Evolutionary conservation across 2,329 filamentous ascomycete species (phyloP).

Genomic region (Claviceps africana): DNA sequence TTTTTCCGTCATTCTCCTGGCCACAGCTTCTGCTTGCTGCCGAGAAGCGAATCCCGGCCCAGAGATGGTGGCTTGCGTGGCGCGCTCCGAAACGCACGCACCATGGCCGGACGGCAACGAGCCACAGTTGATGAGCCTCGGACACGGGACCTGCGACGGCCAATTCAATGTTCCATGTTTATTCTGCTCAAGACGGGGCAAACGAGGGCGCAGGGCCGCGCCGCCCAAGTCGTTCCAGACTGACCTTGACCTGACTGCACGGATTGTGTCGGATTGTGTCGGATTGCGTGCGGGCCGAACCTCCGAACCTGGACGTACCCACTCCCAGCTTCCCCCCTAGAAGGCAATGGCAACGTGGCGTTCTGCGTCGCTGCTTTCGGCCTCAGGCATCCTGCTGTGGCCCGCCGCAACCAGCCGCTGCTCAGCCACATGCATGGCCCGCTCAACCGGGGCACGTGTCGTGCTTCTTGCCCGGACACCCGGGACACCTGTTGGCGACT

Average conservation of each 20-base stretch:
- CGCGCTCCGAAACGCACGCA: neutral
- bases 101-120: neutral
- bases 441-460: neutral
- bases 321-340: neutral
- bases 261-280: too few species aligned
- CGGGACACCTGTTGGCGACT: neutral
- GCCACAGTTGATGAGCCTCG: neutral
- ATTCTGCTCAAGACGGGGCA: too few species aligned
- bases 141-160: neutral
- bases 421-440: neutral
- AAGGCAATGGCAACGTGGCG: neutral
- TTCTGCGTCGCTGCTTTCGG: neutral
- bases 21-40: neutral
- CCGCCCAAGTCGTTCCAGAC: too few species aligned
- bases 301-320: neutral
- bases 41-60: neutral
- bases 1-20: neutral
- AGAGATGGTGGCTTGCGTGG: neutral
- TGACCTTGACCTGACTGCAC: too few species aligned
- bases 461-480: neutral
- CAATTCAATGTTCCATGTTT: too few species aligned
- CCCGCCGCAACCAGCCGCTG: neutral
- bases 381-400: slow-evolving; percentile 2
- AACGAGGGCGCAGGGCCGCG: too few species aligned
- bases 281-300: neutral